Evolutionary conservation across 2,329 filamentous ascomycete genomes (phyloP).

Genomic region (Sodiomyces alkalinus): DNA sequence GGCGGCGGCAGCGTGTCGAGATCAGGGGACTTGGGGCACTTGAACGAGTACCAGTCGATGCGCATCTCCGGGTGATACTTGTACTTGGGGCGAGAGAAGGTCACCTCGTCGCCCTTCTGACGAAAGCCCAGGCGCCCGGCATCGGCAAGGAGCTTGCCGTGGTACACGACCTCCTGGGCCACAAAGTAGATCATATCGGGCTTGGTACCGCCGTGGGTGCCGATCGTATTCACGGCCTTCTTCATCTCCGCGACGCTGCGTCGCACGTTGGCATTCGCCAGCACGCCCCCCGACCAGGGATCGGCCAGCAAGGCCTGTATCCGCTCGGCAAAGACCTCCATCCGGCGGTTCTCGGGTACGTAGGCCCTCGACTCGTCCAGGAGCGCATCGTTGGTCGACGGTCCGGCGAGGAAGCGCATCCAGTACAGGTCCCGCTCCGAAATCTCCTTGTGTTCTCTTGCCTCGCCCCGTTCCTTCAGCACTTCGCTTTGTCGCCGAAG

Average conservation of each 20-base stretch:
- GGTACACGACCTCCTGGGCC: background rate
- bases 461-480: background rate
- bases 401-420: slow-evolving; percentile 4
- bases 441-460: background rate
- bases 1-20: background rate
- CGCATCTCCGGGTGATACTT: slow-evolving; percentile 17
- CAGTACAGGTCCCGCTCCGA: slow-evolving; percentile 4
- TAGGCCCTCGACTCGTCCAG: slow-evolving; percentile 10
- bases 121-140: background rate
- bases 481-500: background rate
- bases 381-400: slow-evolving; percentile 11
- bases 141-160: background rate
- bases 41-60: slow-evolving; percentile 11
- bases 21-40: background rate
- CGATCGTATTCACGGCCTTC: slow-evolving; percentile 9
- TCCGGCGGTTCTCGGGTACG: slow-evolving; percentile 6
- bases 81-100: slow-evolving; percentile 12
- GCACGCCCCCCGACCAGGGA: slow-evolving; percentile 11
- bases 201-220: too few relatives aligned
- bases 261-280: slow-evolving; percentile 6
- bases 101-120: slow-evolving; percentile 6
- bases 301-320: slow-evolving; percentile 18
- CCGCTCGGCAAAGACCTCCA: slow-evolving; percentile 16
- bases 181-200: too few relatives aligned
- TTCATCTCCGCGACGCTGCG: slow-evolving; percentile 9